Conservation (phyloP, 2,329 filamentous ascomycete genomes). For the Diaporthe sp. region DNA sequence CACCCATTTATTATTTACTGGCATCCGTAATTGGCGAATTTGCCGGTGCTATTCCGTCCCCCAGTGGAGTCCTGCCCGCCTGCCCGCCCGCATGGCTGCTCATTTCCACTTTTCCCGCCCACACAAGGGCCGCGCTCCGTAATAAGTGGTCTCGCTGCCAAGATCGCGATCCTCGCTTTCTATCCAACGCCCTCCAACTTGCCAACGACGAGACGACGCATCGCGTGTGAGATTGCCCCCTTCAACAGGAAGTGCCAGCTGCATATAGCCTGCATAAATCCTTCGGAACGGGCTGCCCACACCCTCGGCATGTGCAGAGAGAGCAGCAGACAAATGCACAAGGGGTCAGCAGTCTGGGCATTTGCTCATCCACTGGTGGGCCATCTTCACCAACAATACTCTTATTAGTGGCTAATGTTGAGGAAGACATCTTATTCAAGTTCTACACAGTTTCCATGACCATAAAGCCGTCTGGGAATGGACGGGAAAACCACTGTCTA, state of each 20-base stretch:
- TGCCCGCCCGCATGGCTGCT: conserved; percentile 16
- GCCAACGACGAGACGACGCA: neutral
- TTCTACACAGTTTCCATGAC: neutral
- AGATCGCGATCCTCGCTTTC: conserved; percentile 13
- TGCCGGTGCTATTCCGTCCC: conserved; percentile 32
- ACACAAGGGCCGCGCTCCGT: conserved; percentile 1
- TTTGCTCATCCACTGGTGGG: neutral
- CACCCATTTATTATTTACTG: conserved; percentile 25
- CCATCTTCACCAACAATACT: neutral
- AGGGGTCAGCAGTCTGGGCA: neutral
- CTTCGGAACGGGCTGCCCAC: neutral
- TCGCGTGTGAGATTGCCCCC: neutral
- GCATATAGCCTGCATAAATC: neutral
- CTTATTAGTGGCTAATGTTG: neutral
- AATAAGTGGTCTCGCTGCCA: conserved; percentile 4
- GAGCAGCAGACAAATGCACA: too few relatives aligned
- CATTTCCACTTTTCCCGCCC: conserved; percentile 28
- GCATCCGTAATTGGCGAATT: conserved; percentile 34
- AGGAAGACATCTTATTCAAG: neutral
- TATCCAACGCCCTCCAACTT: conserved; percentile 5
- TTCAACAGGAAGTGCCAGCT: neutral
- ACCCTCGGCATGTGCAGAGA: neutral
- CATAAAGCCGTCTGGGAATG: neutral
- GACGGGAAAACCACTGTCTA: too few relatives aligned
- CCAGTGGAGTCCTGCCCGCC: neutral